These are phyloP conservation scores for Botrytis fabae DNA, from an alignment of 2,329 filamentous ascomycete species.

Conservation along the genomic window DNA sequence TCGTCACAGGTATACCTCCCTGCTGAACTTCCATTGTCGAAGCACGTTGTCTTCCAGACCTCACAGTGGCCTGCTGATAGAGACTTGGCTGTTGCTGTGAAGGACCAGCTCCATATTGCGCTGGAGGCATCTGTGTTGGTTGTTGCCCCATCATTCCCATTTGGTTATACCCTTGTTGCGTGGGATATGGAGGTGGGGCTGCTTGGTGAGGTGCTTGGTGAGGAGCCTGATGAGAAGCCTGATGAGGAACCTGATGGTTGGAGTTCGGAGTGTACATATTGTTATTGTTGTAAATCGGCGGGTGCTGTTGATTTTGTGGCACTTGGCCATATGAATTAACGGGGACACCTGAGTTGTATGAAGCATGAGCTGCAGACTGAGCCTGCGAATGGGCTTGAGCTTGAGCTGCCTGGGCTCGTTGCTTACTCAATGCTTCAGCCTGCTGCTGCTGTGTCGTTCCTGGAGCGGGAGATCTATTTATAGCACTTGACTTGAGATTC, in stretches of 20 bases:
- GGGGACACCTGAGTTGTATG: constrained; percentile 15
- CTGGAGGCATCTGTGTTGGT: constrained; percentile 63
- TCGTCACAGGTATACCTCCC: constrained; percentile 85
- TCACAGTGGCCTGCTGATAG: constrained; percentile 72
- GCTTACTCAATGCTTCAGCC: constrained; percentile 90
- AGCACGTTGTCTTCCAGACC: constrained; percentile 80
- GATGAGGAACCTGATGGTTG: constrained; percentile 47
- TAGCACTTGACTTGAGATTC: constrained; percentile 86
- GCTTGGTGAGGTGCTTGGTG: constrained; percentile 48
- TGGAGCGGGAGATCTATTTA: constrained; percentile 84
- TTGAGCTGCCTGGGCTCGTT: constrained; percentile 73
- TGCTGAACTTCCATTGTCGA: constrained; percentile 96
- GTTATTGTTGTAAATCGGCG: constrained; percentile 73
- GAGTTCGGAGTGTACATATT: constrained; percentile 73
- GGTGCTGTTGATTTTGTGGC: constrained; percentile 65
- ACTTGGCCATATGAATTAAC: constrained; percentile 23
- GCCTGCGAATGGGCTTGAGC: constrained; percentile 50
- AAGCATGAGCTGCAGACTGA: constrained; percentile 61
- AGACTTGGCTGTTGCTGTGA: constrained; percentile 63
- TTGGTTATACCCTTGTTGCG: constrained; percentile 71
- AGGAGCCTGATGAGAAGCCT: constrained; percentile 50
- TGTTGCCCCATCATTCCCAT: constrained; percentile 67
- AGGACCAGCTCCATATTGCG: constrained; percentile 56
- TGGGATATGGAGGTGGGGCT: constrained; percentile 76
- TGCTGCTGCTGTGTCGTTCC: constrained; percentile 95